Evolutionary conservation across 371 early-diverging fungal species (phyloP), one percentile per base, ranked within the genome.

Genomic region (Nematocida parisii): DNA sequence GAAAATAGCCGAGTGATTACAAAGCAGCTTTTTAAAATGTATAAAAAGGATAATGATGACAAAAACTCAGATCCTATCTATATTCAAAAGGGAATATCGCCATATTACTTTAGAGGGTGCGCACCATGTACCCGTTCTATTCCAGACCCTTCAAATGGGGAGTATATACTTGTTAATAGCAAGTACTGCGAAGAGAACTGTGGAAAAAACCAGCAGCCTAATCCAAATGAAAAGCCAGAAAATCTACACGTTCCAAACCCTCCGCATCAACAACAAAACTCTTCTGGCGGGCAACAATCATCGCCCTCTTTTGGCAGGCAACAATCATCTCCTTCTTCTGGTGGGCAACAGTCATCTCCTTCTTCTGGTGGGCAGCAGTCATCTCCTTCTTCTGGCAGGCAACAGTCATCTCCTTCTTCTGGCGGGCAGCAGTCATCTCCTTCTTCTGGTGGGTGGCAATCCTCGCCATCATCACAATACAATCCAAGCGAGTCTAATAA

Each of bases 141-240:
- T 67, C 80, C 80, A 70, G 80, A 77, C 40, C 44, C 22, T 0
- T 20, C 52, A 6, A 68, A 67, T 20, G 80, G 80, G 1, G 11
- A 54, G 27, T 77, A 54, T 54, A 22, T 68, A 6, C 58, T 77
- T 27, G 27, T 77, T 27, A 67, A 77, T 40, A 61, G 66, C 13
- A 70, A 67, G 27, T 64, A 47, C 75, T 75, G 75, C 46, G 3
- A 4, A 42, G 45, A 45, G 42, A 64, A 64, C 64, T 64, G 64
- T 64, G 2, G 0, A 3, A 64, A 64, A 33, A 60, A 33, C 0
- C 39, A 64, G 0, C 15, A n/a, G 0, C 20, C 27, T 0, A n/a
- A 22, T 54, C 27, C 46, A 60, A 60, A 60, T 60, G 11, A 11
- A 60, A 60, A 60, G 11, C 60, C 60, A 9, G 39, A 60, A 11